Base-by-base conservation (phyloP, 1,139 yeast species). In the Hyphopichia fennica region DNA sequence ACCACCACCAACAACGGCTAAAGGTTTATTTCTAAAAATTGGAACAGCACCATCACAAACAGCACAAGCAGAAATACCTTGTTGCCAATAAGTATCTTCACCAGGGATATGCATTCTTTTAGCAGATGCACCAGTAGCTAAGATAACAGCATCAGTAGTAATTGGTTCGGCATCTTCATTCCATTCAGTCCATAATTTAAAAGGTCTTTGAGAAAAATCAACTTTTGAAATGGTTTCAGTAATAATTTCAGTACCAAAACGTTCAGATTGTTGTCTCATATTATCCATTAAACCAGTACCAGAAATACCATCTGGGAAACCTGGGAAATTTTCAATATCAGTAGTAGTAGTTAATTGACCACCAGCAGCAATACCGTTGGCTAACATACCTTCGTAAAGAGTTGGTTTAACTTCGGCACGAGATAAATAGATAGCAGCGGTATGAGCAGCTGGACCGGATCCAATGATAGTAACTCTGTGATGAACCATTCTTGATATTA, bases 11-110 rank as follows among this genome's bases (percentile, higher is more conserved):
- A 93, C 75, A 45, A 93, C 99, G 15, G 96, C 98, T 60, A 93
- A 80, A 34, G 99, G 98, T 70, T 90, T 87, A 77, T 93, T 87
- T 78, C 98, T 86, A 77, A 93, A 93, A 59, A 93, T 90, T 57
- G 99, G 99, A 36, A 93, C 96, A 30, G 99, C 99, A 67, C 99
- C 99, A 63, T 93, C 99, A 73, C 99, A 93, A 48, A 93, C 99
- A 39, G 99, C 99, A 77, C 99, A 93, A 17, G 99, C 99, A 52
- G 96, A 87, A 55, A 93, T 93, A 65, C 99, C 99, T 65, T 87
- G 88, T 76, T 93, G 99, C 99, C 99, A 93, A 81, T 93, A 93
- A 37, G 81, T 79, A 51, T 93, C 98, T 74, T 93, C 99, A 55
- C 99, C 99, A 46, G 98, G 96, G 48, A 93, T 74, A 63, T 81